phyloP scores from a whole-genome alignment of 1,139 yeast species.

The Pneumocystis jirovecii region DNA sequence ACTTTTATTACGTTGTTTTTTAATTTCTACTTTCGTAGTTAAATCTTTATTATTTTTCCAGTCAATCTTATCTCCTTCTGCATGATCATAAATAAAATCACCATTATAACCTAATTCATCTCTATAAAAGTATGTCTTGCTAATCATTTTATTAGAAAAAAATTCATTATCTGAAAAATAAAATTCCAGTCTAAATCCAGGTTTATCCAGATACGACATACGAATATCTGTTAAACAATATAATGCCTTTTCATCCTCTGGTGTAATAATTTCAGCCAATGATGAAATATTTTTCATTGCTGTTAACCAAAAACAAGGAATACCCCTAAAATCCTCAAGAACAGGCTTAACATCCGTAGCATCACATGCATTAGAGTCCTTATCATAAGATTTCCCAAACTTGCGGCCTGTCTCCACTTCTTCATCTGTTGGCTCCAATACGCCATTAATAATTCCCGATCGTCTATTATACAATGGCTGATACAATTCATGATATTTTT shows the following conservation, averaged over 20 bases:
- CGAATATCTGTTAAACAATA: constrained; percentile 53
- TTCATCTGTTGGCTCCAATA: constrained; percentile 57
- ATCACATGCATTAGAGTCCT: constrained; percentile 15
- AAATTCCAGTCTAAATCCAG: constrained; percentile 80
- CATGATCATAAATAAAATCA: constrained; percentile 92
- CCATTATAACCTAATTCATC: constrained; percentile 91
- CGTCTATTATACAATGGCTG: constrained; percentile 68
- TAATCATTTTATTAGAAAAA: constrained; percentile 55
- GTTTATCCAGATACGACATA: constrained; percentile 68
- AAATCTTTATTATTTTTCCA: constrained; percentile 79
- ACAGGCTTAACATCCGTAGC: constrained; percentile 32
- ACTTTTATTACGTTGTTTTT: constrained; percentile 91
- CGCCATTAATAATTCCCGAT: constrained; percentile 56
- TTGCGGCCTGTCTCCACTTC: constrained; percentile 65
- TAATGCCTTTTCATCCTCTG: constrained; percentile 78
- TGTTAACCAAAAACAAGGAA: constrained; percentile 94
- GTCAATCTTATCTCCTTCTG: constrained; percentile 74
- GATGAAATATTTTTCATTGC: constrained; percentile 78
- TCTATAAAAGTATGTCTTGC: constrained; percentile 85
- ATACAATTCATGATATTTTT: constrained; percentile 57
- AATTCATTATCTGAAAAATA: constrained; percentile 63
- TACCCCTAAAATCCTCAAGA: constrained; percentile 44
- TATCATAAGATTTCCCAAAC: constrained; percentile 3
- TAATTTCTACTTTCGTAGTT: constrained; percentile 76
- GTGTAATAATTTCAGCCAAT: constrained; percentile 73